Percentiles rank a stretch among this genome's conserved stretches.
Evolutionary conservation across 1,284 basidiomycete genomes (phyloP).

Genomic region (Fomitopsis betulina): DNA sequence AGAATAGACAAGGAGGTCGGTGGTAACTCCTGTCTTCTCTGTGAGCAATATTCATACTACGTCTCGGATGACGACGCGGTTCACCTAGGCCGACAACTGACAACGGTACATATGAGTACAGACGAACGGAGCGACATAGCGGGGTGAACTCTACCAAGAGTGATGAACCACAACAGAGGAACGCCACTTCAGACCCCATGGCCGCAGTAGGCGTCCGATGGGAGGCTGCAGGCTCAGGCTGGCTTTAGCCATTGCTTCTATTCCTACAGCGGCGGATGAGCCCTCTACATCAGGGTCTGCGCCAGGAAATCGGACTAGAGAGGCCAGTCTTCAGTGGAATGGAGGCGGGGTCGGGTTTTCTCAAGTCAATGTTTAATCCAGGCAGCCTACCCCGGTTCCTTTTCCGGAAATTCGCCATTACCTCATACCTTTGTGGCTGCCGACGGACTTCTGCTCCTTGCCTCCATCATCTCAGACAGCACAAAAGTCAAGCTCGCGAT

Average conservation of each 20-base stretch:
- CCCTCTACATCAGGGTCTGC: too few relatives aligned
- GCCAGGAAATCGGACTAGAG: too few relatives aligned
- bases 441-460: too few relatives aligned
- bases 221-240: not conserved
- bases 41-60: not conserved
- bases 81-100: conserved; percentile 34
- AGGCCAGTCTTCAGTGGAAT: too few relatives aligned
- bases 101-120: not conserved
- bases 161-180: conserved; percentile 29
- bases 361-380: too few relatives aligned
- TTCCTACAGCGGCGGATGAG: not conserved
- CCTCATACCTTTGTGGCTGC: not conserved
- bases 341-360: too few relatives aligned
- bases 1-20: conserved; percentile 64
- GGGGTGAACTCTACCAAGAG: conserved; percentile 12
- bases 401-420: not conserved
- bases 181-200: conserved; percentile 26
- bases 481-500: not conserved
- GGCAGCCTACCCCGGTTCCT: not conserved
- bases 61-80: conserved; percentile 5
- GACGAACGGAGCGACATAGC: not conserved
- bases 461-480: too few relatives aligned
- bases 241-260: not conserved
- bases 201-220: not conserved
- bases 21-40: conserved; percentile 47